These are phyloP conservation scores for Thelonectria blattea DNA, from an alignment of 2,329 filamentous ascomycete species.

Conservation along the genomic window DNA sequence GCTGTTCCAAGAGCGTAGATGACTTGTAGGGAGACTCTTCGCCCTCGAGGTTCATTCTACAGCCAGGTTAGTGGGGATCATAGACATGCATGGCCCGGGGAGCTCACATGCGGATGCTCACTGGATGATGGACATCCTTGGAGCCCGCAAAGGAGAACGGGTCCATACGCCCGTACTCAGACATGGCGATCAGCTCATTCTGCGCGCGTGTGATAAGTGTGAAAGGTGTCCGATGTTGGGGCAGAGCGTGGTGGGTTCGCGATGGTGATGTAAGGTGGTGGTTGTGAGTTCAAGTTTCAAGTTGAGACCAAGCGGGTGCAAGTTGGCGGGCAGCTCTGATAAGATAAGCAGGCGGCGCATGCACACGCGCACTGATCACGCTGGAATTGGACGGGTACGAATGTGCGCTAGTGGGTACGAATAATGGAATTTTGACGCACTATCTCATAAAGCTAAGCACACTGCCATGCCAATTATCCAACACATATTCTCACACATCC, in stretches of 20 bases:
- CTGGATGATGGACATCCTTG: slow-evolving; percentile 77
- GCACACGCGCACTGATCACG: slow-evolving; percentile 9
- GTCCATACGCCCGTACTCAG: slow-evolving; percentile 71
- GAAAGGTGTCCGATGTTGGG: background rate
- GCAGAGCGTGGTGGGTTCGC: slow-evolving; percentile 5
- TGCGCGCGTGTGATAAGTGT: slow-evolving; percentile 5
- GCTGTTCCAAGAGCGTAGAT: slow-evolving; percentile 77
- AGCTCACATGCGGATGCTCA: slow-evolving; percentile 67
- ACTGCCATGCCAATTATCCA: too few species aligned
- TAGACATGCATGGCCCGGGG: background rate
- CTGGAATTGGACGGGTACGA: background rate
- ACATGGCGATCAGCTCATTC: slow-evolving; percentile 44
- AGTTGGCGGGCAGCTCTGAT: slow-evolving; percentile 10
- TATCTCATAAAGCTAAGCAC: too few species aligned
- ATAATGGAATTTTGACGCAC: too few species aligned
- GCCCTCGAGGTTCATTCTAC: slow-evolving; percentile 55
- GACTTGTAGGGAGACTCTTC: slow-evolving; percentile 49
- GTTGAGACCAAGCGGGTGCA: background rate
- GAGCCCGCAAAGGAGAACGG: slow-evolving; percentile 95
- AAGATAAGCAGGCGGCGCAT: slow-evolving; percentile 15
- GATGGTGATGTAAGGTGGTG: slow-evolving; percentile 6
- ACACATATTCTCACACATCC: too few species aligned
- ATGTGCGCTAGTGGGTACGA: too few species aligned
- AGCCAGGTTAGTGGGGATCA: slow-evolving; percentile 24
- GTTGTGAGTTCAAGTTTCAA: background rate